Evolutionary conservation across 2,329 filamentous ascomycete species (phyloP).

Genomic region (Clarireedia paspali): DNA sequence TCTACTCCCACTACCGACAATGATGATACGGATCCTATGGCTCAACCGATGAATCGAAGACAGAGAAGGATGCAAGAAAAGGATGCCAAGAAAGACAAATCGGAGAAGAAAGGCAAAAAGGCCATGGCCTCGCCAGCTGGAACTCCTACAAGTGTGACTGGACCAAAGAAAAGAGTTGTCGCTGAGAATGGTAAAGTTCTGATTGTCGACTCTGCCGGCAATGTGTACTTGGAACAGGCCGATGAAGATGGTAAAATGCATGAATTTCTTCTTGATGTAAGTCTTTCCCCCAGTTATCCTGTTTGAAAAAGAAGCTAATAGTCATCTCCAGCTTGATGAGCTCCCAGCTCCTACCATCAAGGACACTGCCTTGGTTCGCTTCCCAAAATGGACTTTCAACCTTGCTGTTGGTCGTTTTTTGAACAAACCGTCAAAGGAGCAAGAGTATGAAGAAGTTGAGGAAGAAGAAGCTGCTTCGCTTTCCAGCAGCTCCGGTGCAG

Average conservation of each 20-base stretch:
- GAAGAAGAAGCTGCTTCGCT: constrained; percentile 38
- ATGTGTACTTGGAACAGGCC: constrained; percentile 90
- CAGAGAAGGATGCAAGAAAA: constrained; percentile 86
- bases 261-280: constrained; percentile 82
- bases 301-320: no score
- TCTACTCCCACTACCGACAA: constrained; percentile 37
- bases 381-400: constrained; percentile 67
- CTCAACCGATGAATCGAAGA: constrained; percentile 65
- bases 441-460: constrained; percentile 33
- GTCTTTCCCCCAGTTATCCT: constrained; percentile 29
- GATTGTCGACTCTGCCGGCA: constrained; percentile 83
- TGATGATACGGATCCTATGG: constrained; percentile 40
- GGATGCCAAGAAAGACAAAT: constrained; percentile 65
- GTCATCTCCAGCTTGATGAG: constrained; percentile 57
- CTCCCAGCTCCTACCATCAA: constrained; percentile 67
- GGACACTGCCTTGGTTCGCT: constrained; percentile 74
- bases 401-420: constrained; percentile 46
- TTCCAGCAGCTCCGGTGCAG: constrained; percentile 49
- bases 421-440: constrained; percentile 29
- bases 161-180: constrained; percentile 77
- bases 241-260: constrained; percentile 77
- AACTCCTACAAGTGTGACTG: constrained; percentile 46
- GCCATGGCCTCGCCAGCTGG: constrained; percentile 33
- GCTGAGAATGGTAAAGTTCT: constrained; percentile 94
- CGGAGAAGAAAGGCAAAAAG: constrained; percentile 49